A percentile compares a stretch with the other conserved stretches of the same genome.
phyloP scores from a whole-genome alignment of 805 yeast genomes.

The Allodekkera sacchari region DNA sequence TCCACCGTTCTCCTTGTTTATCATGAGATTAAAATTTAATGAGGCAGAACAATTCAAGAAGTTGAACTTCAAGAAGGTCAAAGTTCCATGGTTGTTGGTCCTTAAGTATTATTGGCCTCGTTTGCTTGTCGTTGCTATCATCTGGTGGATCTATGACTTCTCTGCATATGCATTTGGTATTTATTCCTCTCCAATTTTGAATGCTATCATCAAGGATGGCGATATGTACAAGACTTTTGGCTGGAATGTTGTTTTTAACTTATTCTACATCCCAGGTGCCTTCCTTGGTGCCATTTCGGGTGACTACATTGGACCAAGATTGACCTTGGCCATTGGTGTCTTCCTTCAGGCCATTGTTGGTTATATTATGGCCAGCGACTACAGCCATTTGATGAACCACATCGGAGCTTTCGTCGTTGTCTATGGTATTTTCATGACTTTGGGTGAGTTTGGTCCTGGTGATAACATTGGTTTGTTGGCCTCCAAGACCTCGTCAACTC shows the following conservation, averaged over 20 bases:
- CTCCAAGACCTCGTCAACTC: conserved; percentile 77
- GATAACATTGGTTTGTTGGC: conserved; percentile 85
- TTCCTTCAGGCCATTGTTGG: conserved; percentile 71
- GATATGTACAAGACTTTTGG: conserved; percentile 73
- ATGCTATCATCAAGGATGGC: conserved; percentile 46
- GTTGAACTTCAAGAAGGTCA: conserved; percentile 55
- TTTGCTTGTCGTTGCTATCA: conserved; percentile 54
- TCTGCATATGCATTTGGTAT: conserved; percentile 82
- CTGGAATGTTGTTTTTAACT: conserved; percentile 84
- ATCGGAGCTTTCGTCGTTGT: conserved; percentile 77
- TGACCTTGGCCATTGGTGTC: conserved; percentile 66
- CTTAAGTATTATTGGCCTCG: conserved; percentile 83
- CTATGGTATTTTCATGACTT: conserved; percentile 77
- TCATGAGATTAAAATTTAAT: conserved; percentile 64
- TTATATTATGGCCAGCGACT: conserved; percentile 71
- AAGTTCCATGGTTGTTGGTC: conserved; percentile 59
- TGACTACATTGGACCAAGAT: conserved; percentile 89
- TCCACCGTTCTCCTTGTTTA: conserved; percentile 72
- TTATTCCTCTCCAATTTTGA: conserved; percentile 67
- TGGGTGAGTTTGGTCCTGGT: conserved; percentile 95
- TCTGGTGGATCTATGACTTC: conserved; percentile 92
- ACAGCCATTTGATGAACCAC: conserved; percentile 44
- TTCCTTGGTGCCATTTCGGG: conserved; percentile 76
- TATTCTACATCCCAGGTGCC: conserved; percentile 87
- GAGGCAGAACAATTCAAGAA: conserved; percentile 69